These are phyloP conservation scores for Lagerstroemia speciosa DNA, from an alignment of 345 rosid species.

Conservation along the genomic window DNA sequence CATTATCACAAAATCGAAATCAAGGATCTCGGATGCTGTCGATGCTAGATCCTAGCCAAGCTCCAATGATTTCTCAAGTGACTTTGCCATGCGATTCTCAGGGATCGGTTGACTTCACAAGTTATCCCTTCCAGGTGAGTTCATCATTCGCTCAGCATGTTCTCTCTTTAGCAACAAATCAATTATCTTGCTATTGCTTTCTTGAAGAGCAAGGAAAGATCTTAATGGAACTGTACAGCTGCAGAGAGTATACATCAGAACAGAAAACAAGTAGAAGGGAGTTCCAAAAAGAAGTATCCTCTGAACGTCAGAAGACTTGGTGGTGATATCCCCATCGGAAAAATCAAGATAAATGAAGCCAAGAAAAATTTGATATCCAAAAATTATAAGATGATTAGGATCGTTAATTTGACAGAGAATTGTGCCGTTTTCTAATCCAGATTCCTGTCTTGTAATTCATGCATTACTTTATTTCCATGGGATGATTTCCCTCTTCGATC, in stretches of 20 bases:
- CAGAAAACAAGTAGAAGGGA: background rate
- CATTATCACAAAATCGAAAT: constrained; percentile 50
- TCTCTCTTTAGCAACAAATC: background rate
- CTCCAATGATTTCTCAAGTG: constrained; percentile 68
- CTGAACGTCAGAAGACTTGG: background rate
- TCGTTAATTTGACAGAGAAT: background rate
- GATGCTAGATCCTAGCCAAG: constrained; percentile 45
- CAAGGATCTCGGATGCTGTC: constrained; percentile 58
- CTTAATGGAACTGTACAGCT: background rate
- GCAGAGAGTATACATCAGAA: background rate
- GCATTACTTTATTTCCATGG: background rate
- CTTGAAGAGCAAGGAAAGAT: background rate
- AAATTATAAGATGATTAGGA: no score
- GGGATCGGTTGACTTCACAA: constrained; percentile 74
- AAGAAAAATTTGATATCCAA: no score
- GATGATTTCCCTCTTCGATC: background rate
- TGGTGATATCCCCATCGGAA: background rate
- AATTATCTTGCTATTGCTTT: background rate
- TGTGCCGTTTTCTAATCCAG: background rate
- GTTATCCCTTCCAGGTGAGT: constrained; percentile 83
- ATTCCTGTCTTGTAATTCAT: background rate
- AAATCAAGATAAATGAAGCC: background rate
- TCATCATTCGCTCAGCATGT: background rate
- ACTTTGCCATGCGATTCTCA: constrained; percentile 73
- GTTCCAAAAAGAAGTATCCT: background rate